A percentile compares a stretch with the other conserved stretches of the same genome.
phyloP scores from a whole-genome alignment of 202 grass and related monocot species.

The Digitaria exilis region DNA sequence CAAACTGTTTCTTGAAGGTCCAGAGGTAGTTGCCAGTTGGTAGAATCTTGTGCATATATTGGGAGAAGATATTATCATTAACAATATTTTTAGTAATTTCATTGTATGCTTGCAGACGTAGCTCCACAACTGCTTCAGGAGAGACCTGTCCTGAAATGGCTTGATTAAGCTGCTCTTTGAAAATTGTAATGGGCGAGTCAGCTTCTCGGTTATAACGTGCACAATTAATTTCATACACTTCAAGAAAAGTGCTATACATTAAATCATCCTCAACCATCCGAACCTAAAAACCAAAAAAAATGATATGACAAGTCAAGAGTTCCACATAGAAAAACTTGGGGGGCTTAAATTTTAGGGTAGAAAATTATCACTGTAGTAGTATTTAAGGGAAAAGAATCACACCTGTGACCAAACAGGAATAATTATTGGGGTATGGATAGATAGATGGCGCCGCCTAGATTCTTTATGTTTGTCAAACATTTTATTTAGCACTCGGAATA shows the following conservation, averaged over 20 bases:
- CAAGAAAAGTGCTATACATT: constrained; percentile 99
- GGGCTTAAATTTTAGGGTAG: constrained; percentile 5
- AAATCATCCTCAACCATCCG: constrained; percentile 99
- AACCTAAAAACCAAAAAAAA: constrained; percentile 66
- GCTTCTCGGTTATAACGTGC: constrained; percentile 95
- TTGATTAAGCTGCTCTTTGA: constrained; percentile 98
- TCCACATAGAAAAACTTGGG: not conserved
- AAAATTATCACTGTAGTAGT: not conserved
- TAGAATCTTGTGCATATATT: constrained; percentile 98
- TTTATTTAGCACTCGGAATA: constrained; percentile 94
- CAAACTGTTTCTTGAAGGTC: constrained; percentile 99
- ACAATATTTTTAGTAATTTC: constrained; percentile 97
- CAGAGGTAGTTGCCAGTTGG: constrained; percentile 92
- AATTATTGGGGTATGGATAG: constrained; percentile 98
- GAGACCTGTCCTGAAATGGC: constrained; percentile 93
- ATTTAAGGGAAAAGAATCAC: constrained; percentile 3
- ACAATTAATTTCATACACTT: constrained; percentile 99
- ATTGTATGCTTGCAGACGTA: constrained; percentile 93
- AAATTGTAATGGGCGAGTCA: constrained; percentile 92
- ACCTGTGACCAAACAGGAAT: constrained; percentile 99
- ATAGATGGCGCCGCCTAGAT: constrained; percentile 81
- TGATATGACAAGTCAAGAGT: constrained; percentile 21
- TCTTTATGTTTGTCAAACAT: constrained; percentile 99
- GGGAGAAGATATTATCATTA: constrained; percentile 91
- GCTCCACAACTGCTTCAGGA: constrained; percentile 83